Base-by-base conservation (phyloP, 257 asterid genomes). In the Scutellaria galericulata region DNA sequence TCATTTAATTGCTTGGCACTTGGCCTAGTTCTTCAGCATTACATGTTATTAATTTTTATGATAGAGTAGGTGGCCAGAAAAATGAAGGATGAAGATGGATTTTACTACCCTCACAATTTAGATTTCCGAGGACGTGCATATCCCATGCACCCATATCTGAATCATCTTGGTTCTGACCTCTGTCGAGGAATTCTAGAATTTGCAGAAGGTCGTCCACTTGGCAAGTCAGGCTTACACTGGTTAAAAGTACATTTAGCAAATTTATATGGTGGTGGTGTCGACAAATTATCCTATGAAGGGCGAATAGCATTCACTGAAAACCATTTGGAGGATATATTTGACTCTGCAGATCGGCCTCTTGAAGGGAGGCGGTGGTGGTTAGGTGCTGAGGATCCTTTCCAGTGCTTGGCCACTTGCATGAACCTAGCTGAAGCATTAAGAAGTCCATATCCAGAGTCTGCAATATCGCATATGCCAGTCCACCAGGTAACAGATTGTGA, bases 61-160 rank as follows among this genome's bases (percentile, higher is more conserved):
- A 65, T 77, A 80, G 90, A 79, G 78, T 85, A 95, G 99, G 98
- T 92, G 68, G 94, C 96, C 41, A 87, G 99, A 79, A 92, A 88
- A 89, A 86, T 95, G 94, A 92, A 90, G 87, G 98, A 88, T 12
- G 98, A 95, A 81, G 99, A 90, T n/a, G 97, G 97, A 47, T 90
- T 95, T 75, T 92, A 84, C 75, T 95, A 92, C 83, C 99, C 99
- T 45, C 99, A 95, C 83, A 95, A 95, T 82, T 73, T 95, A 73
- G 99, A 95, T 86, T 95, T 95, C 52, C 90, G 98, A 44, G 99
- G 99, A 20, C 99, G 98, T 78, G 98, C 98, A 55, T 95, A 95
- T 77, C 99, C 99, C n/a, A 95, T 92, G 99, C 99, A 92, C 78
- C 98, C 98, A 12, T 84, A 95, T 83, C 76, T 95, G 80, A 90